A percentile compares a stretch with the other conserved stretches of the same genome.
phyloP scores from a whole-genome alignment of 805 yeast genomes.

The Brettanomyces naardenensis region DNA sequence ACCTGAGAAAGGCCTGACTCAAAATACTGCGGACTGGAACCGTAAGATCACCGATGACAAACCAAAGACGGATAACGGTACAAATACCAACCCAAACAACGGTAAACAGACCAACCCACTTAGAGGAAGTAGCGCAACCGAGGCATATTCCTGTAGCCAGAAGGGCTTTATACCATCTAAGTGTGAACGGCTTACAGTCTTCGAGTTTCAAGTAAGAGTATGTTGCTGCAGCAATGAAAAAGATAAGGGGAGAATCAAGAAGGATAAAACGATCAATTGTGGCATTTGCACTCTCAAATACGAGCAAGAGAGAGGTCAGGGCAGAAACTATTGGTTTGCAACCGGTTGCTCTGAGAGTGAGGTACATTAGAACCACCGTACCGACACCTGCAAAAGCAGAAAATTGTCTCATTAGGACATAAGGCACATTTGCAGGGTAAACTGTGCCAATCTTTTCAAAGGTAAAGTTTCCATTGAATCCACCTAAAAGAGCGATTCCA shows the following conservation, averaged over 20 bases:
- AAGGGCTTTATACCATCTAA: slow-evolving; percentile 51
- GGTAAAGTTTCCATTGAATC: slow-evolving; percentile 63
- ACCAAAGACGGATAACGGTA: slow-evolving; percentile 60
- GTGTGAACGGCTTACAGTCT: slow-evolving; percentile 51
- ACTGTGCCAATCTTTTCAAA: slow-evolving; percentile 60
- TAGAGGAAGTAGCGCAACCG: slow-evolving; percentile 67
- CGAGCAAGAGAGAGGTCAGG: slow-evolving; percentile 44
- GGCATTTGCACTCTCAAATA: slow-evolving; percentile 59
- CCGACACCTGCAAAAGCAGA: slow-evolving; percentile 64
- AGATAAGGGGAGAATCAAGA: slow-evolving; percentile 67
- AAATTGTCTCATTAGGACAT: slow-evolving; percentile 58
- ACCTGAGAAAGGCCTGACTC: slow-evolving; percentile 45
- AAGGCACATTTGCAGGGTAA: slow-evolving; percentile 55
- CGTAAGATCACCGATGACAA: slow-evolving; percentile 61
- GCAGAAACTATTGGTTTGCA: slow-evolving; percentile 58
- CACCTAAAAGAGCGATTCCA: slow-evolving; percentile 57
- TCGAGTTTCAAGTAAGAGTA: slow-evolving; percentile 63
- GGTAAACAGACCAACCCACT: slow-evolving; percentile 83
- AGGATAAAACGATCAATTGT: slow-evolving; percentile 72
- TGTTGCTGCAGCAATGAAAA: slow-evolving; percentile 66
- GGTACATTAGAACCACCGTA: slow-evolving; percentile 56
- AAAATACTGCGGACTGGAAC: slow-evolving; percentile 36
- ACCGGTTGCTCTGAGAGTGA: slow-evolving; percentile 66
- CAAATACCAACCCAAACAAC: slow-evolving; percentile 67
- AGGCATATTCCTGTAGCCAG: slow-evolving; percentile 59